A percentile compares a stretch with the other conserved stretches of the same genome.
These are phyloP conservation scores for Pholiota adiposa DNA, from an alignment of 1,284 basidiomycete species.

Conservation along the genomic window DNA sequence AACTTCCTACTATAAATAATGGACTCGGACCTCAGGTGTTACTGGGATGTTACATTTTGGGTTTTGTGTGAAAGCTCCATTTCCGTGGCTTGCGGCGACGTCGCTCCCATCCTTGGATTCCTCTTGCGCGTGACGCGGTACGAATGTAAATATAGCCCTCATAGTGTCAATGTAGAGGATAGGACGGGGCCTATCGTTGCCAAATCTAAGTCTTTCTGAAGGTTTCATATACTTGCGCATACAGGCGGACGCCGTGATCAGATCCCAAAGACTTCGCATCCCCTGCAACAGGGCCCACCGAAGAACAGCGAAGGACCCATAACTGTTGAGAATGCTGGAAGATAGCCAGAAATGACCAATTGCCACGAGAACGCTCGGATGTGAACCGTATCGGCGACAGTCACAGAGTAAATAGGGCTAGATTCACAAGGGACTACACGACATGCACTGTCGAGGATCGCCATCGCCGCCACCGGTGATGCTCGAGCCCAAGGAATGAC, in stretches of 20 bases:
- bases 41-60: neutral
- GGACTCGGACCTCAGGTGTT: too few species aligned
- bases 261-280: neutral
- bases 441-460: neutral
- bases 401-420: neutral
- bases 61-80: neutral
- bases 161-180: neutral
- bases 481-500: neutral
- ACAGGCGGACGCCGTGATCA: neutral
- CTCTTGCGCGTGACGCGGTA: neutral
- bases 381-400: neutral
- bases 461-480: neutral
- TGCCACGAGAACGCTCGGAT: neutral
- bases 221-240: neutral
- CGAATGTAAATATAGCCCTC: neutral
- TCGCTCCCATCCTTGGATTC: neutral
- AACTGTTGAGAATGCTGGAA: neutral
- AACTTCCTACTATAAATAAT: neutral
- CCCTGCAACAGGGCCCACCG: neutral
- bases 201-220: neutral
- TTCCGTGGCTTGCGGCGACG: neutral
- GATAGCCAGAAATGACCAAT: neutral
- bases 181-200: neutral
- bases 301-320: neutral
- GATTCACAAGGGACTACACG: neutral